Evolutionary conservation across 352 stramenopile genomes (phyloP).

Genomic region (Globisporangium solare): DNA sequence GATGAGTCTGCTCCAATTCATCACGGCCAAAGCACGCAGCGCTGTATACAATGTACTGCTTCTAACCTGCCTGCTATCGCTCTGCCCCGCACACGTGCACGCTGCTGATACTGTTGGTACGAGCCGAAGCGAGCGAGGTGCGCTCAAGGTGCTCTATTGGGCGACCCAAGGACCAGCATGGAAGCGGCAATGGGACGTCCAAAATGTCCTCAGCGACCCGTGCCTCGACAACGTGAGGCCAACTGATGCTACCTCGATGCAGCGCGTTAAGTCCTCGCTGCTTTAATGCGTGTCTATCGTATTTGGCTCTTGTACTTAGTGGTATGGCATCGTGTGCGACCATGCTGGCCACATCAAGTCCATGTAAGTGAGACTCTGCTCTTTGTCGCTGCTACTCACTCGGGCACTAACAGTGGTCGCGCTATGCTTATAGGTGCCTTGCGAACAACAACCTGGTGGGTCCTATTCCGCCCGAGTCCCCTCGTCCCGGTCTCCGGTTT

Average conservation of each 20-base stretch:
- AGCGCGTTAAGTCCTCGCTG: not conserved
- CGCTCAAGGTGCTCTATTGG: constrained; percentile 68
- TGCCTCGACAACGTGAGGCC: constrained; percentile 38
- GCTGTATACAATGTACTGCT: not conserved
- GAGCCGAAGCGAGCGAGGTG: constrained; percentile 45
- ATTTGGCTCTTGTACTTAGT: constrained; percentile 21
- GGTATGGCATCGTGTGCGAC: constrained; percentile 64
- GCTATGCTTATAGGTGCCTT: constrained; percentile 24
- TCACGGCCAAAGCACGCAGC: not conserved
- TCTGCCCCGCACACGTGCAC: not conserved
- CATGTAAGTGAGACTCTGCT: constrained; percentile 28
- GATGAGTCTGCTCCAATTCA: too few species aligned
- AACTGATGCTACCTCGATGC: not conserved
- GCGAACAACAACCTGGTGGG: constrained; percentile 62
- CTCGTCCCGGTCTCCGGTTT: constrained; percentile 35
- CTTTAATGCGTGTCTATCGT: not conserved
- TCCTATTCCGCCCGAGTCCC: constrained; percentile 46
- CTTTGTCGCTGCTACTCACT: not conserved
- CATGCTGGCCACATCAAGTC: constrained; percentile 39
- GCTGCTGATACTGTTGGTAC: constrained; percentile 1
- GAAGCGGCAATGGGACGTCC: constrained; percentile 49
- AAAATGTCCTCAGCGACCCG: constrained; percentile 62
- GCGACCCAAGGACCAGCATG: constrained; percentile 47
- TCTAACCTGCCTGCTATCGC: not conserved
- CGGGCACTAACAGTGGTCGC: not conserved